Evolutionary conservation across 805 yeast genomes (phyloP).

Genomic region (Kluyveromyces siamensis): DNA sequence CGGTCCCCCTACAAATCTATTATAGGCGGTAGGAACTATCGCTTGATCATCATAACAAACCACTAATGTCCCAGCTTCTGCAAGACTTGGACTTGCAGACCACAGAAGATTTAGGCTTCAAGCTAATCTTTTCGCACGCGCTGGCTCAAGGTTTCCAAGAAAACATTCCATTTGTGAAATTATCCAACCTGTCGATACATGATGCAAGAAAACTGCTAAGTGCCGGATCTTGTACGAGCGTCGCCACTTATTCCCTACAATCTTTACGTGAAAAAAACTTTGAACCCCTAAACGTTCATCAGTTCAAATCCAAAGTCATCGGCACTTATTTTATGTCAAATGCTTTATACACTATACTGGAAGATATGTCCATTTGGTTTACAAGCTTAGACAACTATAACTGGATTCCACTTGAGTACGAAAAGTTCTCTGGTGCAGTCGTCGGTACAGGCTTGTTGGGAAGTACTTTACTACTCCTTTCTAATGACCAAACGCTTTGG

Average conservation of each 20-base stretch:
- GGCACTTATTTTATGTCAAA: background rate
- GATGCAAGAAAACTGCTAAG: constrained; percentile 27
- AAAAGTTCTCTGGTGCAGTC: background rate
- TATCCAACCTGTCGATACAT: constrained; percentile 32
- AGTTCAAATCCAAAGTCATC: background rate
- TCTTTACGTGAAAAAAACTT: constrained; percentile 21
- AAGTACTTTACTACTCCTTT: background rate
- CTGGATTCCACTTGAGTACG: background rate
- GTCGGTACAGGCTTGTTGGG: background rate
- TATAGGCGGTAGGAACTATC: background rate
- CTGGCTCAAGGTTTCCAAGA: constrained; percentile 33
- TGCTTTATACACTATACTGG: background rate
- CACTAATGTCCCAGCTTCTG: constrained; percentile 10
- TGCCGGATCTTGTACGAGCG: constrained; percentile 30
- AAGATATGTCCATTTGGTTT: background rate
- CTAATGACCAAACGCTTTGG: background rate
- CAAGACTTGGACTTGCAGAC: constrained; percentile 18
- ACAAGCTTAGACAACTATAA: background rate
- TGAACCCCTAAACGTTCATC: background rate
- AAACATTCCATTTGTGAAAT: constrained; percentile 26
- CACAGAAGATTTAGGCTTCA: constrained; percentile 40
- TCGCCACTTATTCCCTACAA: constrained; percentile 30
- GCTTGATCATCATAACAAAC: too few relatives aligned
- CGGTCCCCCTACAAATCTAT: background rate
- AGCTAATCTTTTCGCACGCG: constrained; percentile 25